Evolutionary conservation across 1,284 basidiomycete species (phyloP).

Genomic region (Trametes polyzona): DNA sequence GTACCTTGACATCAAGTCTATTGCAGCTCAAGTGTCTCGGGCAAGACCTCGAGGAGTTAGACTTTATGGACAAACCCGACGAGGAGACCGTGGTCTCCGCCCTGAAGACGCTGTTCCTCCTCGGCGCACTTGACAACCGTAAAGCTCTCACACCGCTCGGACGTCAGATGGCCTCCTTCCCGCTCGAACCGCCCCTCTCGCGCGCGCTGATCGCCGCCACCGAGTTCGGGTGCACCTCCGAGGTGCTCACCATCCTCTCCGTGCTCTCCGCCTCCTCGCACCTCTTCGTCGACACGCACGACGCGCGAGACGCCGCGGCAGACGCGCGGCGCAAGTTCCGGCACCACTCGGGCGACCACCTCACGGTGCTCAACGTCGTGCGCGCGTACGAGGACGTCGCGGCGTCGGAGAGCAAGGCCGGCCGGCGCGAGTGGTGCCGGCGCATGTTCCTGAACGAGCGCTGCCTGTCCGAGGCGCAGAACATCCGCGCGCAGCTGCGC

Average conservation of each 20-base stretch:
- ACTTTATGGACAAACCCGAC: slow-evolving; percentile 87
- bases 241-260: slow-evolving; percentile 81
- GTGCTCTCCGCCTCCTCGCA: slow-evolving; percentile 77
- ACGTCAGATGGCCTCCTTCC: slow-evolving; percentile 80
- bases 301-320: slow-evolving; percentile 71
- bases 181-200: slow-evolving; percentile 83
- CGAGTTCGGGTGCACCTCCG: slow-evolving; percentile 68
- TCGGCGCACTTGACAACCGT: slow-evolving; percentile 73
- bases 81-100: slow-evolving; percentile 68
- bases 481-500: slow-evolving; percentile 83
- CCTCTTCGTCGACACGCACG: slow-evolving; percentile 73
- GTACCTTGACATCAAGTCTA: slow-evolving; percentile 81
- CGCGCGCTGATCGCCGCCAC: slow-evolving; percentile 78
- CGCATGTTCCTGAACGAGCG: slow-evolving; percentile 86
- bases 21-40: slow-evolving; percentile 85
- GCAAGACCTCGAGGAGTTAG: slow-evolving; percentile 77
- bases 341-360: slow-evolving; percentile 87
- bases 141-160: slow-evolving; percentile 73
- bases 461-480: slow-evolving; percentile 81
- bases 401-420: slow-evolving; percentile 47
- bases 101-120: slow-evolving; percentile 73
- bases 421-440: slow-evolving; percentile 78
- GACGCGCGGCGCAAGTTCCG: slow-evolving; percentile 79
- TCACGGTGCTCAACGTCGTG: slow-evolving; percentile 86
- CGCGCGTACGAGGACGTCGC: slow-evolving; percentile 76